Evolutionary conservation across 768 basidiomycete genomes (phyloP).

Genomic region (Hypsizygus marmoreus): DNA sequence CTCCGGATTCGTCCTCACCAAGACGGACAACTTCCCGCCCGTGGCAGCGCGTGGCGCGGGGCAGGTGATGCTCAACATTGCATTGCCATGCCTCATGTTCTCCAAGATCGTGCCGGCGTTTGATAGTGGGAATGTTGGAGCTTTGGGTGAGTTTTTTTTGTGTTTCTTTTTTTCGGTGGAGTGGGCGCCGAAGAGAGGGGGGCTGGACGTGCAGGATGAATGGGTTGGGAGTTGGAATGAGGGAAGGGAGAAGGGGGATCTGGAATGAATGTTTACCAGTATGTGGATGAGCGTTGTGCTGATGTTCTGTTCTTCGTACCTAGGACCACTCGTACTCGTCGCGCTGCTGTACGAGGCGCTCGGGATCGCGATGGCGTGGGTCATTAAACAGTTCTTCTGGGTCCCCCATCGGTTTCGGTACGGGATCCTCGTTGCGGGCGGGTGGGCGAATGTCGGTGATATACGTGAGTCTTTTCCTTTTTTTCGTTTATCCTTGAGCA

Average conservation of each 20-base stretch:
- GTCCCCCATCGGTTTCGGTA: conserved; percentile 77
- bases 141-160: conserved; percentile 43
- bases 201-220: no score
- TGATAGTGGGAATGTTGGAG: conserved; percentile 52
- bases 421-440: conserved; percentile 69
- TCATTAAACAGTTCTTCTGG: conserved; percentile 68
- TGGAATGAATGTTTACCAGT: no score
- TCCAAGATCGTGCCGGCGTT: conserved; percentile 74
- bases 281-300: no score
- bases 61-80: conserved; percentile 64
- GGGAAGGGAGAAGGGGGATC: no score
- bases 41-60: conserved; percentile 61
- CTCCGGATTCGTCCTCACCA: conserved; percentile 60
- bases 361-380: conserved; percentile 54
- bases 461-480: conserved; percentile 50
- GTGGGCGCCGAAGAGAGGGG: no score
- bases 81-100: conserved; percentile 66
- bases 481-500: background rate
- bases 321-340: conserved; percentile 67
- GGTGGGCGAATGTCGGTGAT: conserved; percentile 71
- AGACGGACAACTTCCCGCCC: conserved; percentile 58
- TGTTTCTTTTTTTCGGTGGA: no score
- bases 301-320: no score
- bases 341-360: conserved; percentile 59
- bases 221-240: no score